These are phyloP conservation scores for Coemansia sp. DNA, from an alignment of 192 early-diverging fungal species.

Conservation along the genomic window DNA sequence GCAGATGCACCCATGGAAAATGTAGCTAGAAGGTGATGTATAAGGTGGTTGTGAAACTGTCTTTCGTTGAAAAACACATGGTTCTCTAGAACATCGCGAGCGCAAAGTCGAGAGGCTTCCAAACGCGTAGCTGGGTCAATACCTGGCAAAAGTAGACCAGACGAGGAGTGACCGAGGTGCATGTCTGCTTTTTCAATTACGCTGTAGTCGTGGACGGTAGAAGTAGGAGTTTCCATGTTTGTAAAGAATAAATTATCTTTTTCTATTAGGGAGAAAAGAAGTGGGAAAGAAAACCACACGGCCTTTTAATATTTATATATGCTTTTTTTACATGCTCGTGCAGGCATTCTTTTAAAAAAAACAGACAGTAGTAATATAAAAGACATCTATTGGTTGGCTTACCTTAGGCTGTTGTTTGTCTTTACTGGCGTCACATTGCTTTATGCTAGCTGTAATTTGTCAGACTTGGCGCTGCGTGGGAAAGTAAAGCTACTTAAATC, in stretches of 20 bases:
- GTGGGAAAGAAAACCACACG: not conserved
- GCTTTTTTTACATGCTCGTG: no score
- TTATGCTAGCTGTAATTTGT: not conserved
- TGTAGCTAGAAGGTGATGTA: constrained; percentile 59
- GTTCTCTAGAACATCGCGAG: constrained; percentile 53
- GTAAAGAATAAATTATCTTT: not conserved
- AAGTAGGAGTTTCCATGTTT: no score
- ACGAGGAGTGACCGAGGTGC: constrained; percentile 25
- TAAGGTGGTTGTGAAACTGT: constrained; percentile 61
- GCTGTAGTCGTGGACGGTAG: constrained; percentile 21
- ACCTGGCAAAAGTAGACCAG: constrained; percentile 42
- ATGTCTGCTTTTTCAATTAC: constrained; percentile 33
- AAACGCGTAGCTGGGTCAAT: constrained; percentile 41
- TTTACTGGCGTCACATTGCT: not conserved
- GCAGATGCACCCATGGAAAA: constrained; percentile 57
- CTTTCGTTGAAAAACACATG: constrained; percentile 59
- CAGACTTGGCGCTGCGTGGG: not conserved
- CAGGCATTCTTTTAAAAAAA: no score
- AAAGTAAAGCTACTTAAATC: no score
- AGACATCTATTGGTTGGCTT: no score
- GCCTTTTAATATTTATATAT: no score
- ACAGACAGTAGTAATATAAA: no score
- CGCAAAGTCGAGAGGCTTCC: constrained; percentile 50
- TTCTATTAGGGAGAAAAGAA: not conserved
- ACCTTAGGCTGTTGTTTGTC: no score